phyloP scores from a whole-genome alignment of 2,329 filamentous ascomycete species.

The Ceratocystiopsis minuta region DNA sequence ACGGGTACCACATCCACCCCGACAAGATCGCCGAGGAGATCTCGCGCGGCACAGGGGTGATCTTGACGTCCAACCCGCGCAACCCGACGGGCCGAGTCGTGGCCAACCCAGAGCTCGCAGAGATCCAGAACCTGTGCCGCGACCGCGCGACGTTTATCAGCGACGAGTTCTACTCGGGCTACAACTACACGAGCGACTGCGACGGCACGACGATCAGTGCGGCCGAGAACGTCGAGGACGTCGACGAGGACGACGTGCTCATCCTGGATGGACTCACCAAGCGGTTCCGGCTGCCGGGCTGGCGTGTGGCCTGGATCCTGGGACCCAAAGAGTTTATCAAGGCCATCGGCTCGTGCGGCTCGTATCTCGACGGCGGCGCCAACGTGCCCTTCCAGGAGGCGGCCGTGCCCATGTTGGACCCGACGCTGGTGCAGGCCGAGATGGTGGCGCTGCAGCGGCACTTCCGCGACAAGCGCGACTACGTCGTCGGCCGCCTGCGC shows the following conservation, averaged over 20 bases:
- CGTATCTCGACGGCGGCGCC: slow-evolving; percentile 85
- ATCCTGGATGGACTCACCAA: slow-evolving; percentile 94
- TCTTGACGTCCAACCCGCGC: slow-evolving; percentile 85
- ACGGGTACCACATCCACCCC: slow-evolving; percentile 84
- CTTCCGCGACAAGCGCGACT: slow-evolving; percentile 86
- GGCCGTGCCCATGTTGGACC: slow-evolving; percentile 83
- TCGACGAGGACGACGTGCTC: slow-evolving; percentile 77
- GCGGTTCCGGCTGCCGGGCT: slow-evolving; percentile 87
- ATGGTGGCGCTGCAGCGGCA: slow-evolving; percentile 81
- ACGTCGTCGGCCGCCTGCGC: slow-evolving; percentile 59
- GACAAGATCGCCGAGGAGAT: slow-evolving; percentile 89
- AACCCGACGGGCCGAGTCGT: slow-evolving; percentile 88
- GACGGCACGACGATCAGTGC: slow-evolving; percentile 79
- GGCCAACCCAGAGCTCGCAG: slow-evolving; percentile 62
- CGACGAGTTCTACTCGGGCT: slow-evolving; percentile 92
- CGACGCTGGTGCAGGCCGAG: slow-evolving; percentile 58
- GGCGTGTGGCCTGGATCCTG: slow-evolving; percentile 92
- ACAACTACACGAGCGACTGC: slow-evolving; percentile 88
- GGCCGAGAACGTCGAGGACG: slow-evolving; percentile 77
- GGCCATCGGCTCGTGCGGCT: slow-evolving; percentile 81
- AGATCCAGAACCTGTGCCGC: slow-evolving; percentile 86
- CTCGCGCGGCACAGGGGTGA: slow-evolving; percentile 67
- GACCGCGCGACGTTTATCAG: slow-evolving; percentile 81
- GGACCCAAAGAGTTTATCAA: slow-evolving; percentile 93
- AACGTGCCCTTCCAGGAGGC: slow-evolving; percentile 94